Conservation (phyloP, 2,329 filamentous ascomycete genomes). For the Fusarium pseudoanthophilum region DNA sequence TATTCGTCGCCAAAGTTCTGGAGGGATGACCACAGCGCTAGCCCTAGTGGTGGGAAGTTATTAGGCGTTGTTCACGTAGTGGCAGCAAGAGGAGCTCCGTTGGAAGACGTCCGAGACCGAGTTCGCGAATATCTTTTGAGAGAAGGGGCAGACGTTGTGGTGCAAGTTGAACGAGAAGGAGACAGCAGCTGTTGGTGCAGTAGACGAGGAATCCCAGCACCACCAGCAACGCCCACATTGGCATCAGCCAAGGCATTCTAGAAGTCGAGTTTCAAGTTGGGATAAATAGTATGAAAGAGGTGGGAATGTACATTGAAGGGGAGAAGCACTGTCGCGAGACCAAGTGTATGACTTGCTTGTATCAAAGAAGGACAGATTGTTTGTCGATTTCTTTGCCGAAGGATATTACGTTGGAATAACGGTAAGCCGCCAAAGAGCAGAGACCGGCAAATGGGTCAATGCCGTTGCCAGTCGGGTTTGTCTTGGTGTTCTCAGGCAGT, state of each 20-base stretch:
- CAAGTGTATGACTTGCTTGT: slow-evolving; percentile 8
- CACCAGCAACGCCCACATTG: slow-evolving; percentile 46
- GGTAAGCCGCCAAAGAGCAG: not conserved
- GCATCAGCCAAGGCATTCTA: slow-evolving; percentile 49
- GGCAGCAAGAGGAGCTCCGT: slow-evolving; percentile 74
- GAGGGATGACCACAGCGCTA: slow-evolving; percentile 75
- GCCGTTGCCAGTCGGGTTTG: not conserved
- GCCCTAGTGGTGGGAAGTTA: slow-evolving; percentile 63
- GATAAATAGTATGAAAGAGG: slow-evolving; percentile 22
- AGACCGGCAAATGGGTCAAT: slow-evolving; percentile 2
- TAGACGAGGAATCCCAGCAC: slow-evolving; percentile 45
- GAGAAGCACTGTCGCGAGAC: not conserved
- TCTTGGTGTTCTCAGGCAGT: not conserved
- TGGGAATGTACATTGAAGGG: slow-evolving; percentile 6
- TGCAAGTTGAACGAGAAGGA: slow-evolving; percentile 89
- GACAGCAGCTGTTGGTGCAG: slow-evolving; percentile 72
- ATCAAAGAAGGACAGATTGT: slow-evolving; percentile 1
- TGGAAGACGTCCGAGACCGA: slow-evolving; percentile 86
- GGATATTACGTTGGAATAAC: slow-evolving; percentile 9
- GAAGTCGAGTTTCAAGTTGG: slow-evolving; percentile 23
- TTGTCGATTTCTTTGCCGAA: slow-evolving; percentile 1
- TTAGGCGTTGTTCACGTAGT: slow-evolving; percentile 89
- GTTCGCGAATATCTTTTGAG: slow-evolving; percentile 76
- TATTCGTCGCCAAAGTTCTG: slow-evolving; percentile 93
- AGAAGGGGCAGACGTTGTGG: slow-evolving; percentile 80